phyloP scores from a whole-genome alignment of 495 filamentous ascomycete species.

The Clavariopsis aquatica region DNA sequence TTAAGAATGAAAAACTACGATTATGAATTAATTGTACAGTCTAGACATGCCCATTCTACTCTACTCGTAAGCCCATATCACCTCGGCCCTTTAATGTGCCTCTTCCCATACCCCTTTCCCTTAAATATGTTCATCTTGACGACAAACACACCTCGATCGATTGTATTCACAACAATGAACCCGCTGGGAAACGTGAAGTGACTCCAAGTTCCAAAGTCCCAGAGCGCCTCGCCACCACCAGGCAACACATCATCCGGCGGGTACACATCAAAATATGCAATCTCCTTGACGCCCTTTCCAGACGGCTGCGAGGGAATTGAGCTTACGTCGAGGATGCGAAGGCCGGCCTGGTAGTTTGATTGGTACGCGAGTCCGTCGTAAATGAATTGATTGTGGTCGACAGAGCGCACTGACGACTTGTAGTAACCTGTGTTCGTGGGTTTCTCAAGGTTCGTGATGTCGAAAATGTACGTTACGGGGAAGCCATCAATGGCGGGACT shows the following conservation, averaged over 20 bases:
- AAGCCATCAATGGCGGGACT: constrained; percentile 38
- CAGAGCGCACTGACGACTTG: constrained; percentile 50
- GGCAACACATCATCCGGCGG: constrained; percentile 55
- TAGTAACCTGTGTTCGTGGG: constrained; percentile 57
- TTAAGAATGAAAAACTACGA: no score
- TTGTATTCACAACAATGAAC: constrained; percentile 59
- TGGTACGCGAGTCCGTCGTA: constrained; percentile 56
- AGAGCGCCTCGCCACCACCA: constrained; percentile 52
- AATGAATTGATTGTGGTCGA: constrained; percentile 66
- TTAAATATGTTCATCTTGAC: constrained; percentile 20
- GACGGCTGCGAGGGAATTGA: constrained; percentile 55
- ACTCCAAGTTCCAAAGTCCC: constrained; percentile 57
- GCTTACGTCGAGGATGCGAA: constrained; percentile 58
- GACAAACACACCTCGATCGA: constrained; percentile 54
- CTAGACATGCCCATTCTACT: not conserved
- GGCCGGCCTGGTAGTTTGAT: constrained; percentile 59
- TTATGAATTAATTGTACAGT: not conserved
- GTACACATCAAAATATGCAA: constrained; percentile 61
- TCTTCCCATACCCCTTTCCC: constrained; percentile 9
- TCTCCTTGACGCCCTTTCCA: constrained; percentile 52
- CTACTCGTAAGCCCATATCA: not conserved
- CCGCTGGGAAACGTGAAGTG: constrained; percentile 58
- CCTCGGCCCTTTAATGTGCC: not conserved
- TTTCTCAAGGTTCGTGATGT: constrained; percentile 35
- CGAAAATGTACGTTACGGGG: constrained; percentile 40